Percentiles rank a stretch among this genome's conserved stretches.
Evolutionary conservation across 257 asterid genomes (phyloP).

Genomic region (Schizonepeta tenuifolia): DNA sequence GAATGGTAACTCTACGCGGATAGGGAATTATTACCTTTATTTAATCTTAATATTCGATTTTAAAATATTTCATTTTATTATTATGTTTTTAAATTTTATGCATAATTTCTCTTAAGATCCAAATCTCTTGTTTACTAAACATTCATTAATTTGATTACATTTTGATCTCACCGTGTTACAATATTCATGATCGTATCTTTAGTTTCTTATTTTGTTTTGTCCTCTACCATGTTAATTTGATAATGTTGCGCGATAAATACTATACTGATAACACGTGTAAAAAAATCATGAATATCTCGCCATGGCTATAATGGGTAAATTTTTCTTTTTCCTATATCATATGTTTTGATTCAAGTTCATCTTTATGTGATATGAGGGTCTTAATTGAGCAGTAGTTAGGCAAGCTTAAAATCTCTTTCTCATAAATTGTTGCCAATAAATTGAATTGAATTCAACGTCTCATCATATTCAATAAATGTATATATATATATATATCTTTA

Average conservation of each 20-base stretch:
- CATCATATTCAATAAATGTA: neutral
- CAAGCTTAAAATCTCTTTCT: neutral
- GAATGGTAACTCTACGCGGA: constrained; percentile 12
- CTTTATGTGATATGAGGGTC: neutral
- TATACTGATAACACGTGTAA: neutral
- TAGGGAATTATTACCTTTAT: neutral
- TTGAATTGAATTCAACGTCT: neutral
- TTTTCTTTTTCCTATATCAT: neutral
- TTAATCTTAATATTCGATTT: neutral
- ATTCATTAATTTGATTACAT: too few relatives aligned
- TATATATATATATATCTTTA: too few relatives aligned
- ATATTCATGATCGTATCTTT: neutral
- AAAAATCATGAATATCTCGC: too few relatives aligned
- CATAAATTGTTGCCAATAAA: neutral
- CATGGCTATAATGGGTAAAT: neutral
- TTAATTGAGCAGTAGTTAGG: neutral
- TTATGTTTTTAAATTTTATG: neutral
- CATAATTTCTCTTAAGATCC: neutral
- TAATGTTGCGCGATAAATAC: neutral
- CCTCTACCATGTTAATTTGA: neutral
- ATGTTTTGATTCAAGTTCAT: neutral
- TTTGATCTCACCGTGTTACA: too few relatives aligned
- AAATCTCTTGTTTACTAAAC: too few relatives aligned
- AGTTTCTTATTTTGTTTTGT: neutral
- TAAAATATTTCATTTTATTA: neutral